phyloP scores from a whole-genome alignment of 23 red algal species.

The Agarophyton chilense region DNA sequence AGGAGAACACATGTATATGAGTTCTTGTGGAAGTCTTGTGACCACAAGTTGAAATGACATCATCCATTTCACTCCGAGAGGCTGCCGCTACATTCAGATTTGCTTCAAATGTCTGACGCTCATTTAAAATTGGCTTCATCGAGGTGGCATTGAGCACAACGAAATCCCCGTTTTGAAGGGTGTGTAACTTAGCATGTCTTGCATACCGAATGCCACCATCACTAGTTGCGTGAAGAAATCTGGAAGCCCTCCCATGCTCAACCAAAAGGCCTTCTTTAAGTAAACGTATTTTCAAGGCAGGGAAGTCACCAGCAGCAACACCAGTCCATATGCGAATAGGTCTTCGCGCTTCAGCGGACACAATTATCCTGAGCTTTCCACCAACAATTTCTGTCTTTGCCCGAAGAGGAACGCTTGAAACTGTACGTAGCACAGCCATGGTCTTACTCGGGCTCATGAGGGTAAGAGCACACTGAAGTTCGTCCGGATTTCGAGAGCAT shows the following conservation, averaged over 20 bases:
- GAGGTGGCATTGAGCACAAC: neutral
- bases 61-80: neutral
- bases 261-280: neutral
- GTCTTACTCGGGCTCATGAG: neutral
- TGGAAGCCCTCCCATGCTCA: neutral
- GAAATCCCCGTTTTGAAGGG: neutral
- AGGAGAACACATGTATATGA: neutral
- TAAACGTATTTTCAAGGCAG: neutral
- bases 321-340: neutral
- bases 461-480: neutral
- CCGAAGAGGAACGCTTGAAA: neutral
- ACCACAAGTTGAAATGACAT: conserved; percentile 1
- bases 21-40: neutral
- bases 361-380: neutral
- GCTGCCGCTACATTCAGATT: neutral
- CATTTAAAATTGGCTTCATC: neutral
- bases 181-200: too few relatives aligned
- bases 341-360: neutral
- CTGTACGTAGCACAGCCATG: neutral
- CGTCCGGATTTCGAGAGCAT: conserved; percentile 1
- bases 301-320: neutral
- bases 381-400: neutral
- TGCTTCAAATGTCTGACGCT: neutral
- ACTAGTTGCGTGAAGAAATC: neutral
- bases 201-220: neutral